Percentiles rank a stretch among this genome's conserved stretches.
These are phyloP conservation scores for Pleurotus platypus DNA, from an alignment of 768 basidiomycete species.

Conservation along the genomic window DNA sequence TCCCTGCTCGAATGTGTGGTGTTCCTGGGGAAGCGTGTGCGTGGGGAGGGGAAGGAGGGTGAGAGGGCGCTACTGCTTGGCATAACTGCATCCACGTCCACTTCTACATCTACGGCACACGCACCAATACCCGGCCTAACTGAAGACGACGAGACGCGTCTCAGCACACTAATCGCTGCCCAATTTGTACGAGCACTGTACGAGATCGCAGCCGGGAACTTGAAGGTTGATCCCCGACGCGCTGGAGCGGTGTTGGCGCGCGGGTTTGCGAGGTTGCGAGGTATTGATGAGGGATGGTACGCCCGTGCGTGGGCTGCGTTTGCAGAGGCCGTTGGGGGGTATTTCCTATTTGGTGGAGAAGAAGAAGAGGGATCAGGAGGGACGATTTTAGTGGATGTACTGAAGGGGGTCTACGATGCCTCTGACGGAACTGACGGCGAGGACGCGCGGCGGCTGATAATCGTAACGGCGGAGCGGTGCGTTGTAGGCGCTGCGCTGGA, in stretches of 20 bases:
- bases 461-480: too few species aligned
- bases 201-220: conserved; percentile 34
- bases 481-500: too few species aligned
- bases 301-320: neutral
- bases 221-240: conserved; percentile 44
- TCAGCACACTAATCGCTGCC: conserved; percentile 32
- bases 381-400: too few species aligned
- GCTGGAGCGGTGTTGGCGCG: conserved; percentile 44
- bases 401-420: too few species aligned
- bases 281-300: conserved; percentile 20
- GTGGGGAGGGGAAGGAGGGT: conserved; percentile 11
- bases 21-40: conserved; percentile 49
- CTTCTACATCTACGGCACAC: too few species aligned
- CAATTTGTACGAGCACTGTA: conserved; percentile 49
- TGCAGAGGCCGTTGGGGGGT: too few species aligned
- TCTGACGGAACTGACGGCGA: too few species aligned
- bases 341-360: conserved; percentile 13
- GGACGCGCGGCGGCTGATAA: too few species aligned
- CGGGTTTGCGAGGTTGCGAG: conserved; percentile 30
- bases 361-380: conserved; percentile 4
- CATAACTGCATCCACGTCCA: neutral
- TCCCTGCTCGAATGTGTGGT: conserved; percentile 68
- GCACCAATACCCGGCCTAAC: too few species aligned
- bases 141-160: neutral
- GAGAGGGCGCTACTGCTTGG: neutral